A percentile compares a stretch with the other conserved stretches of the same genome.
Evolutionary conservation across 2,329 filamentous ascomycete genomes (phyloP).

Genomic region (Colletotrichum limetticola): DNA sequence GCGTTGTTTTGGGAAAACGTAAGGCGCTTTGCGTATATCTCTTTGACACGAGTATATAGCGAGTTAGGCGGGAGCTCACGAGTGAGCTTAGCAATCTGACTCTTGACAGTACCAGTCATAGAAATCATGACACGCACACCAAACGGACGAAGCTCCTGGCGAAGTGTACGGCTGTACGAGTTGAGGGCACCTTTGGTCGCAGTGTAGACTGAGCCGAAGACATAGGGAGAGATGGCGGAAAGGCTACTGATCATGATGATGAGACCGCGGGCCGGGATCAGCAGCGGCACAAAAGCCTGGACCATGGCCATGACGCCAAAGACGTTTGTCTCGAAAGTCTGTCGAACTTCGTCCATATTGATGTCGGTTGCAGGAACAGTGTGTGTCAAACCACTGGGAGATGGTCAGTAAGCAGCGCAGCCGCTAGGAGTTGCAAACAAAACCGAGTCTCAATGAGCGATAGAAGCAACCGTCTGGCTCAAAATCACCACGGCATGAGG

Average conservation of each 20-base stretch:
- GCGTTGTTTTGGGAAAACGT: constrained; percentile 59
- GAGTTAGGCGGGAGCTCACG: constrained; percentile 56
- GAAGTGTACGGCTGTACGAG: constrained; percentile 63
- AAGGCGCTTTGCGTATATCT: constrained; percentile 58
- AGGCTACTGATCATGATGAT: constrained; percentile 67
- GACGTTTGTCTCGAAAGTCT: constrained; percentile 67
- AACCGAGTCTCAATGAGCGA: no score
- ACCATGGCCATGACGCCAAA: constrained; percentile 68
- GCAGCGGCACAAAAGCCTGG: constrained; percentile 59
- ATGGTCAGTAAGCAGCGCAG: background rate
- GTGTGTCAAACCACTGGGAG: constrained; percentile 59
- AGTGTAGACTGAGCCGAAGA: constrained; percentile 64
- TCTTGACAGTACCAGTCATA: constrained; percentile 64
- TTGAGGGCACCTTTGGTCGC: constrained; percentile 66
- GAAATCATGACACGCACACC: constrained; percentile 67
- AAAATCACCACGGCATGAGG: background rate
- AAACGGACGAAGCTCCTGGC: constrained; percentile 64
- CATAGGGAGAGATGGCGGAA: constrained; percentile 60
- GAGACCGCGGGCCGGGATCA: constrained; percentile 61
- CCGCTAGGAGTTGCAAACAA: background rate
- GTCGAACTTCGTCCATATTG: constrained; percentile 61
- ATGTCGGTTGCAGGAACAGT: constrained; percentile 64
- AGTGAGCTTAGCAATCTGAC: constrained; percentile 58
- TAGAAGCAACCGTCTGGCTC: background rate
- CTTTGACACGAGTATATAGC: constrained; percentile 57